Conservation (phyloP, 257 asterid genomes). For the Jacaranda mimosifolia region DNA sequence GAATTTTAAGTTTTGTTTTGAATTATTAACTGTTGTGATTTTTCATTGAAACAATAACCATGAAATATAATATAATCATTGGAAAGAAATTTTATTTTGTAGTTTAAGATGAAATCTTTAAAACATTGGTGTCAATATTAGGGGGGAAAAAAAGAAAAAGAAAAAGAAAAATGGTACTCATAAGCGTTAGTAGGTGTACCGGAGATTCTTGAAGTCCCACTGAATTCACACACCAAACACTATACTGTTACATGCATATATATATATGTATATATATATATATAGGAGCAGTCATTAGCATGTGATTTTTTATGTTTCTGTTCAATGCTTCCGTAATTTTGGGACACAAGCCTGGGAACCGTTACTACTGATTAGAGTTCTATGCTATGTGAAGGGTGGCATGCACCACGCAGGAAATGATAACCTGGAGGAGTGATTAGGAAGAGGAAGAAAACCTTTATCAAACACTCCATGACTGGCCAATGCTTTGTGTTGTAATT, state of each 20-base stretch:
- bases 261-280: too few species aligned
- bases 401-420: background rate
- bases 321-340: conserved; percentile 3
- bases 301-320: conserved; percentile 15
- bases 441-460: background rate
- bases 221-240: background rate
- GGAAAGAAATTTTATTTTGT: background rate
- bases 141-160: background rate
- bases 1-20: background rate
- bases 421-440: background rate
- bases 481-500: background rate
- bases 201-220: conserved; percentile 2
- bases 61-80: conserved; percentile 2
- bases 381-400: background rate
- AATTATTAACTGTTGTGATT: background rate
- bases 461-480: background rate
- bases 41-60: conserved; percentile 5
- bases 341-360: background rate
- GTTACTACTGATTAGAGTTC: background rate
- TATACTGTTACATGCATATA: background rate
- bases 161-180: background rate
- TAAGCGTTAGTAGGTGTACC: background rate
- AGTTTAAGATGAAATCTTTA: conserved; percentile 7
- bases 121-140: background rate
- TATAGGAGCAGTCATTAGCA: conserved; percentile 2